A percentile compares a stretch with the other conserved stretches of the same genome.
Conservation (phyloP, 176 grass and related monocot genomes). For the Oryza meridionalis region DNA sequence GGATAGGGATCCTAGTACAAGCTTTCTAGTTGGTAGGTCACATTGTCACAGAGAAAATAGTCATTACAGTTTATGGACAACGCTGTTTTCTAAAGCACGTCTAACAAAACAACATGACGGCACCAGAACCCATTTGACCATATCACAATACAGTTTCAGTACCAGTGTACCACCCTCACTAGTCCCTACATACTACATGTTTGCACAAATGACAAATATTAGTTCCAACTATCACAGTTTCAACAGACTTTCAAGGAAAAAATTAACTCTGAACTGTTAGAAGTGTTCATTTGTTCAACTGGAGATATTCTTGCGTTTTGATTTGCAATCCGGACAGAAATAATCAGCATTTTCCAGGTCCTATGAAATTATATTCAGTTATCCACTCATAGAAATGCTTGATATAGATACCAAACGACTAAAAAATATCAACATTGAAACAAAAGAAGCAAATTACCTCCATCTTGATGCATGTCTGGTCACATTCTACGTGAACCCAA, state of each 20-base stretch:
- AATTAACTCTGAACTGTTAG: slow-evolving; percentile 43
- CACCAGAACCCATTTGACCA: not conserved
- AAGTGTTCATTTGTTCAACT: slow-evolving; percentile 23
- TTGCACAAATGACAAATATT: not conserved
- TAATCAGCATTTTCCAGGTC: slow-evolving; percentile 81
- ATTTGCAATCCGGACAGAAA: slow-evolving; percentile 89
- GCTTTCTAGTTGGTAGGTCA: not conserved
- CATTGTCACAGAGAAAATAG: not conserved
- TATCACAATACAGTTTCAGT: not conserved
- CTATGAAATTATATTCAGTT: slow-evolving; percentile 42
- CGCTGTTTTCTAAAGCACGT: not conserved
- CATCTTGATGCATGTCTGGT: slow-evolving; percentile 60
- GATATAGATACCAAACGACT: slow-evolving; percentile 9
- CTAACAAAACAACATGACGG: not conserved
- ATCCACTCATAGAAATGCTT: slow-evolving; percentile 8
- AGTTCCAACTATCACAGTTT: not conserved
- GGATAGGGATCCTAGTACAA: not conserved
- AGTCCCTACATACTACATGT: not conserved
- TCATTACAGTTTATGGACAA: not conserved
- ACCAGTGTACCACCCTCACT: not conserved
- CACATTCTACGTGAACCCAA: slow-evolving; percentile 96
- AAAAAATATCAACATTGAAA: slow-evolving; percentile 31
- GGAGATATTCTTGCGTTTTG: slow-evolving; percentile 46
- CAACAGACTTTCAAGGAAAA: not conserved
- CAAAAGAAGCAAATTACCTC: slow-evolving; percentile 57